Evolutionary conservation across 495 filamentous ascomycete genomes (phyloP).

Genomic region (Endocarpon pusillum): DNA sequence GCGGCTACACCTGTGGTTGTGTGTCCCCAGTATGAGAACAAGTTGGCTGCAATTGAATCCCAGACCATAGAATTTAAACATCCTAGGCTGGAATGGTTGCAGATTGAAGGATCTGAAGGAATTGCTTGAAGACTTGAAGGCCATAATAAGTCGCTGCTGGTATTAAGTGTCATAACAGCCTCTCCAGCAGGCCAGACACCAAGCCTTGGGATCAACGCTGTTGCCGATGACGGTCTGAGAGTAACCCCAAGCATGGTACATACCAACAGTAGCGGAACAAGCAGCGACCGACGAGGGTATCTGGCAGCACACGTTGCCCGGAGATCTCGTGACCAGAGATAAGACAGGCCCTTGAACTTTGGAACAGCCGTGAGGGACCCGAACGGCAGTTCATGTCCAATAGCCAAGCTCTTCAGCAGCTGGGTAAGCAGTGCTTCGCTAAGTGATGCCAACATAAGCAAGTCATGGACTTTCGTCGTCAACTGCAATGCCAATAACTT

Average conservation of each 20-base stretch:
- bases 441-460: conserved; percentile 12
- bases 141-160: conserved; percentile 10
- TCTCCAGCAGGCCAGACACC: conserved; percentile 11
- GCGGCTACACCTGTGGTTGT: no score
- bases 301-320: no score
- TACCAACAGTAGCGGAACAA: no score
- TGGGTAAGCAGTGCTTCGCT: conserved; percentile 8
- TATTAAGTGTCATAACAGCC: conserved; percentile 12
- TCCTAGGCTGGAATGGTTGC: no score
- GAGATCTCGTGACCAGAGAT: conserved; percentile 15
- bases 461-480: conserved; percentile 12
- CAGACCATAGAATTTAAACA: no score
- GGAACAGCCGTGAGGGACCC: conserved; percentile 10
- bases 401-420: conserved; percentile 1
- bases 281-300: no score
- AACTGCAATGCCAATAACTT: conserved; percentile 8
- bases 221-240: conserved; percentile 10
- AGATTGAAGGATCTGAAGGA: no score
- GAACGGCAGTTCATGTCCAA: conserved; percentile 9
- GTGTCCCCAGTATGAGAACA: no score
- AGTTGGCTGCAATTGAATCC: no score
- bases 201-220: conserved; percentile 7
- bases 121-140: no score
- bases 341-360: conserved; percentile 8
- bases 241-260: conserved; percentile 5